Base-by-base conservation (phyloP, 2,329 filamentous ascomycete species). In the Cytospora schulzeri region DNA sequence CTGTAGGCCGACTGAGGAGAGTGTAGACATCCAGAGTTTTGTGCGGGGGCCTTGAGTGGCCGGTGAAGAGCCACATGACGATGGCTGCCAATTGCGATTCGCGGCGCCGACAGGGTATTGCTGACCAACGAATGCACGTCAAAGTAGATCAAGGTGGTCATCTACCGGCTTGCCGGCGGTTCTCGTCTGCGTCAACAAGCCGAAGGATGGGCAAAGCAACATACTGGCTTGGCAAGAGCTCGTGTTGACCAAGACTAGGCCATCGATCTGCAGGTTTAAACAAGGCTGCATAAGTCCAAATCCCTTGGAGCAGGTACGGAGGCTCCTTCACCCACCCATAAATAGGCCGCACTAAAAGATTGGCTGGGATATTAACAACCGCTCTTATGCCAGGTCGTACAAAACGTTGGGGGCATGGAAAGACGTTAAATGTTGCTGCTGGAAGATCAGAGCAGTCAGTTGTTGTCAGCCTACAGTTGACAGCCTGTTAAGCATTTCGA, bases 171-270 rank as follows among this genome's bases (percentile, higher is more conserved):
- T 55, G n/a, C 41, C 19, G 56, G 45, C 33, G n/a, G 38, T 54
- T 54, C 22, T 50, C 19, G 22, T 31, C 31, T 45, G 29, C 22
- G 4, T 48, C 4, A 24, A 48, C 11, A 14, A 48, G n/a, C 45
- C 48, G 53, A 29, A 56, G 51, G 51, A 56, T 64, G 28, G 26
- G 29, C 38, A 50, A 63, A 56, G 50, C n/a, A 51, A 59, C 38
- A 60, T 28, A 22, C 38, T 63, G 60, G 57, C 56, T 53, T 53
- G 57, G 31, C 52, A 33, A 63, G 58, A 64, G 52, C 64, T 64
- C 64, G 61, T 66, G 64, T 66, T 66, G 57, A 57, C 45, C 29
- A 50, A 45, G 57, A 57, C 57, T 64, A 66, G 57, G 54, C 53
- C 6, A 29, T 51, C 22, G 35, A 22, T 29, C 57, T 57, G 64